Evolutionary conservation across 2,329 filamentous ascomycete species (phyloP), one percentile per base, ranked within the genome.

Genomic region (Lecanicillium sp.): DNA sequence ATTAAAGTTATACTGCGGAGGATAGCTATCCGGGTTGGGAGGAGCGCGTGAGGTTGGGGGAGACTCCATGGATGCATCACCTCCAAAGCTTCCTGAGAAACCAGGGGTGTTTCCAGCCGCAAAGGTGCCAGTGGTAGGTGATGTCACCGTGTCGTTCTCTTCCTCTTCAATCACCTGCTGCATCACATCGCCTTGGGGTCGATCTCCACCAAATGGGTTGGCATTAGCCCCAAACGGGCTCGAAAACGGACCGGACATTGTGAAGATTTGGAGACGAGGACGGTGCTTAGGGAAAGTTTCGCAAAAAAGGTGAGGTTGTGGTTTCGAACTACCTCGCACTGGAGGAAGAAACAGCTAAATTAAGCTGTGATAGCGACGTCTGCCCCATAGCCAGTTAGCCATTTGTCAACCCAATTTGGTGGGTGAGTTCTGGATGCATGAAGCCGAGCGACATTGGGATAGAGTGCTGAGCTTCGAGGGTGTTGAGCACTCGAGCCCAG

Each of bases 1-100:
- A 51, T 79, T 85, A 63, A 95, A 82, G 60, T 94, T 94, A 67
- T 95, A 96, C 60, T 96, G 89, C 51, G 78, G 83, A 40, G 92
- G 92, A 56, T 95, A 86, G 51, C 78, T 80, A 48, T 85, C 80
- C 29, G 73, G 65, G 43, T 76, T 75, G 41, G 72, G 70, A 16
- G 68, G 58, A 50, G 60, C 61, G 57, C 71, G 56, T 50, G 68
- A 54, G 43, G 67, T 64, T 12, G 68, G 63, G 15, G 68, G 67
- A 15, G 56, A 51, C 31, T 75, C 71, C 19, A 59, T 48, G 25
- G 60, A 58, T 46, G 68, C 67, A 48, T 73, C 70, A 29, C 64
- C 68, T 19, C 74, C 73, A 50, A 79, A 78, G 3, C 67, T 61
- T n/a, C 59, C 63, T 25, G 68, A 66, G 46, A 76, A 73, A 35